Evolutionary conservation across 441 rosid genomes (phyloP).

Genomic region (Erodium chrysanthum): DNA sequence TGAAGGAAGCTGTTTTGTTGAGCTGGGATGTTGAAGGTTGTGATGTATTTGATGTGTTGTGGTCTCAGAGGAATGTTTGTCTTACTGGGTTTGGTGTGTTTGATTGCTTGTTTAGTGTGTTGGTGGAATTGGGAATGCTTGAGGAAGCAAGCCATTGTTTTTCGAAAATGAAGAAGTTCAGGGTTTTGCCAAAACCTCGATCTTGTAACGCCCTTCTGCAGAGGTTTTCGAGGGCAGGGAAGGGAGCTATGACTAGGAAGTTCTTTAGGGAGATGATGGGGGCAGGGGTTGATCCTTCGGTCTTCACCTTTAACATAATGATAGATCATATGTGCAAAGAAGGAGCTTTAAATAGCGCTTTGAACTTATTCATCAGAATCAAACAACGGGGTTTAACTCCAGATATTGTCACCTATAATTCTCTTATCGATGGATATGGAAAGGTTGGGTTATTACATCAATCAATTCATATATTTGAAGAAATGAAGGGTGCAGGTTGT

Average conservation of each 20-base stretch:
- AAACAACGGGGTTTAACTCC: slow-evolving; percentile 45
- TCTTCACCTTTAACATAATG: slow-evolving; percentile 60
- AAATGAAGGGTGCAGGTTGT: slow-evolving; percentile 45
- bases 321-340: slow-evolving; percentile 58
- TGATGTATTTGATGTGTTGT: slow-evolving; percentile 49
- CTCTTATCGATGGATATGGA: slow-evolving; percentile 64
- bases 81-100: slow-evolving; percentile 57
- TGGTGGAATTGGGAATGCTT: slow-evolving; percentile 53
- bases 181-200: slow-evolving; percentile 51
- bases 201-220: slow-evolving; percentile 61
- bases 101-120: slow-evolving; percentile 63
- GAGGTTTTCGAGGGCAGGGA: slow-evolving; percentile 35
- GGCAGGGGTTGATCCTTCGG: slow-evolving; percentile 44
- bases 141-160: slow-evolving; percentile 50
- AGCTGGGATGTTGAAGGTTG: slow-evolving; percentile 22
- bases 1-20: slow-evolving; percentile 43
- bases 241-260: slow-evolving; percentile 25
- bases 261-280: slow-evolving; percentile 47
- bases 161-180: slow-evolving; percentile 41
- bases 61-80: slow-evolving; percentile 58
- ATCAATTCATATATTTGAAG: slow-evolving; percentile 32
- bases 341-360: slow-evolving; percentile 43
- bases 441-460: slow-evolving; percentile 50
- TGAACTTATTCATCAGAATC: slow-evolving; percentile 43
- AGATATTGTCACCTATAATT: slow-evolving; percentile 60